Evolutionary conservation across 2,329 filamentous ascomycete genomes (phyloP), one percentile per base, ranked within the genome.

Genomic region (Bertia moriformis): DNA sequence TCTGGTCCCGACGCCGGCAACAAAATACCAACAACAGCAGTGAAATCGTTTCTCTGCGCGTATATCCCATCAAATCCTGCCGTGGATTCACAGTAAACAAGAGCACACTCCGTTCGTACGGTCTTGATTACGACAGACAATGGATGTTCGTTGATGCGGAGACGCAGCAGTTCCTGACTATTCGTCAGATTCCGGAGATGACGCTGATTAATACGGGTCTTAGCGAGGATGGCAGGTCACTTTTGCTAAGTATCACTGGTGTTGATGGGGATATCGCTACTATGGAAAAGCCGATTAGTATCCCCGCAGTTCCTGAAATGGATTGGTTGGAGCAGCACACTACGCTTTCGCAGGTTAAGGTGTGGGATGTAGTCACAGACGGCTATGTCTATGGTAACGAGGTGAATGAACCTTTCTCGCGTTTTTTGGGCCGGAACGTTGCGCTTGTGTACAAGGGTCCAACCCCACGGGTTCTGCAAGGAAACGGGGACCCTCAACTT

Each of bases 41-140:
- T 15, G 32, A 35, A 15, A 35, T 35, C 32, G 15, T 35, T 15
- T 10, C 32, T 12, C 58, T 79, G 10, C 66, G 65, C 41, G 63
- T 78, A 47, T 78, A 79, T 50, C 75, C 75, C 12, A 71, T 80
- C 48, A 80, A 80, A 50, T 79, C 74, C 43, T 80, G 76, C 47
- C 71, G 76, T 36, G 75, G 75, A 7, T 62, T 80, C 46, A 60
- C 66, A 30, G 58, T 79, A 7, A 51, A 63, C 14, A 63, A 60
- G 2, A 64, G 70, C 2, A 60, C 57, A 3, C 58, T 80, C 1
- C 59, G 67, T 22, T 64, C 62, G 36, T 66, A 71, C 3, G 75
- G 75, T 0, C 61, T 80, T 10, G 70, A 74, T 35, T 59, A 79
- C 12, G 76, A 80, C 50, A 62, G 75, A 4, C 67, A 71, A 45